Base-by-base conservation (phyloP, 139 green algal genomes). In the Chlorella sp. region DNA sequence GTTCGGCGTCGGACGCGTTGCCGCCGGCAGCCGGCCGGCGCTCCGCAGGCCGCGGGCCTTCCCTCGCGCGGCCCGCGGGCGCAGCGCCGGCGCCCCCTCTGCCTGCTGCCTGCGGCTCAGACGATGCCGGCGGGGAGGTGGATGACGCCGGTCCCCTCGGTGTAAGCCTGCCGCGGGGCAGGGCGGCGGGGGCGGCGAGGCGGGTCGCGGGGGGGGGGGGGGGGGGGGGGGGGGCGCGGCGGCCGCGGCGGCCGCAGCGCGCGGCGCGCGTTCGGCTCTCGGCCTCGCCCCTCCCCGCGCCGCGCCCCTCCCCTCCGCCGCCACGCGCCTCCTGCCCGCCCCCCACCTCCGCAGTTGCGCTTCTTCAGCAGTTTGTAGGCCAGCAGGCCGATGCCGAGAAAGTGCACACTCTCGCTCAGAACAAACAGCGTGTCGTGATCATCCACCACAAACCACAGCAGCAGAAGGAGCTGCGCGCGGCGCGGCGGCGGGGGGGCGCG, bases 401-500 rank as follows among this genome's bases (percentile, higher is more conserved):
- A 97, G 82, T 99, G 96, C 21, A 94, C 90, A 41, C 87, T 75
- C 62, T 99, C 96, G 3, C 93, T 92, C 46, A 97, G 83, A 5
- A 99, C 83, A 74, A 99, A 99, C 5, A 99, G 87, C 7, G 93
- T 96, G 84, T 99, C 96, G 68, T 99, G 95, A 76, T 99, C 94
- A 65, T 95, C 91, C n/a, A 99, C 94, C 0, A 97, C 89, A 35
- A 92, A 78, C 71, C 85, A 93, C 29, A 97, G 67, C 25, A 96
- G 56, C 23, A 94, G 27, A 8, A 77, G 77, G 12, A 43, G 35
- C 63, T 74, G 63, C 41, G 40, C 8, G 29, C 31, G 12, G 17
- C 25, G 25, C 42, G 35, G 25, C 27, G 46, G 14, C 17, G 56
- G 4, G 71, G 17, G 19, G 50, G 48, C 7, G 55, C 48, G 58